Percentiles rank a stretch among this genome's conserved stretches.
phyloP scores from a whole-genome alignment of 2,329 filamentous ascomycete genomes.

The Hypoxylon sp. region DNA sequence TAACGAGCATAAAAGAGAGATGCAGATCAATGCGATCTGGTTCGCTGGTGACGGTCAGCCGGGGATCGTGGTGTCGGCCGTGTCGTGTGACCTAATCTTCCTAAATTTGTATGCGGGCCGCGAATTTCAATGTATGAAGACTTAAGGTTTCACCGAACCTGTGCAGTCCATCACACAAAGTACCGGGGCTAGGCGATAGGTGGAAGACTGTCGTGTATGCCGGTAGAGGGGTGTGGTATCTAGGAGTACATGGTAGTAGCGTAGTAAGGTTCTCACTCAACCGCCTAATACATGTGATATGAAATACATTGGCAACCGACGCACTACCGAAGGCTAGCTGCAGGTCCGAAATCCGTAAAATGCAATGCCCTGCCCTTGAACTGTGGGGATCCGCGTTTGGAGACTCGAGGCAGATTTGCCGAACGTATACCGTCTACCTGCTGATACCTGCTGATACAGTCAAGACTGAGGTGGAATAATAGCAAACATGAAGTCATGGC shows the following conservation, averaged over 20 bases:
- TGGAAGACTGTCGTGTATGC: conserved; percentile 37
- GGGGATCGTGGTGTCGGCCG: conserved; percentile 34
- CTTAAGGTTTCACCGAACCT: conserved; percentile 29
- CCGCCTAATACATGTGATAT: conserved; percentile 18
- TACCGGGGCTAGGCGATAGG: conserved; percentile 14
- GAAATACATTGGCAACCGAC: conserved; percentile 8
- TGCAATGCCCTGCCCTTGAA: conserved; percentile 25
- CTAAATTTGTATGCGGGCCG: not conserved
- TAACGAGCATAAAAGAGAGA: conserved; percentile 27
- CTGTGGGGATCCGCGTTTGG: conserved; percentile 5
- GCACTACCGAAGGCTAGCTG: conserved; percentile 38
- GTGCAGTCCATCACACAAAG: conserved; percentile 20
- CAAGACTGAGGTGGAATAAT: conserved; percentile 13
- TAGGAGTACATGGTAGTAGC: not conserved
- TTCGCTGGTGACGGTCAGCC: conserved; percentile 36
- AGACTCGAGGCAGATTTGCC: conserved; percentile 15
- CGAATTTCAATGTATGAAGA: not conserved
- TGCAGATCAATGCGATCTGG: conserved; percentile 30
- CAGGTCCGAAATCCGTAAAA: conserved; percentile 29
- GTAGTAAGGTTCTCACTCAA: conserved; percentile 27
- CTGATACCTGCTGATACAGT: not conserved
- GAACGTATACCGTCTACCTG: conserved; percentile 1
- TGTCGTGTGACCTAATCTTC: conserved; percentile 42
- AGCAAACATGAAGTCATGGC: conserved; percentile 6
- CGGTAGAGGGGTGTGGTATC: conserved; percentile 20